Evolutionary conservation across 495 filamentous ascomycete species (phyloP).

Genomic region (Aspergillus saccharolyticus): DNA sequence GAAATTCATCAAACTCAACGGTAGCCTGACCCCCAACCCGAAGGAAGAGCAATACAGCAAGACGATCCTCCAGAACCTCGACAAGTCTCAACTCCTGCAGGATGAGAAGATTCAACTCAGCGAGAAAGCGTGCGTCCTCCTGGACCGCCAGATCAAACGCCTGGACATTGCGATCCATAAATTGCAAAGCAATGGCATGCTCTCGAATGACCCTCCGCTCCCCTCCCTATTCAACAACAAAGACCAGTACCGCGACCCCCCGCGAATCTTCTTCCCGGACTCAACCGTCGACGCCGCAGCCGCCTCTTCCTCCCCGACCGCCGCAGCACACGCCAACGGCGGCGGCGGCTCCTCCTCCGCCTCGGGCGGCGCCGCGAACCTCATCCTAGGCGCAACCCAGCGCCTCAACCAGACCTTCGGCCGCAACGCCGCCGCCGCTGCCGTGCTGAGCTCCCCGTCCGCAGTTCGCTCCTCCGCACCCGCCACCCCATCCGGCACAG

Average conservation of each 20-base stretch:
- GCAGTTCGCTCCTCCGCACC: constrained; percentile 52
- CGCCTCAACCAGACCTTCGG: constrained; percentile 41
- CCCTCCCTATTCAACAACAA: constrained; percentile 70
- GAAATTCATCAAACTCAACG: constrained; percentile 82
- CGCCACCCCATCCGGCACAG: constrained; percentile 58
- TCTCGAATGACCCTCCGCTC: constrained; percentile 69
- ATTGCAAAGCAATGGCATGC: constrained; percentile 72
- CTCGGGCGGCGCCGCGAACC: constrained; percentile 40
- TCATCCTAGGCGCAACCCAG: constrained; percentile 40
- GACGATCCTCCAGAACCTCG: constrained; percentile 66
- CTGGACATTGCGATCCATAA: constrained; percentile 84
- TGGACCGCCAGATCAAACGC: constrained; percentile 85
- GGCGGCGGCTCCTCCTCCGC: constrained; percentile 30
- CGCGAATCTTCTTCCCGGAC: constrained; percentile 46
- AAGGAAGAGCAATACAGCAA: constrained; percentile 75
- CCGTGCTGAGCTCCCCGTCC: constrained; percentile 25
- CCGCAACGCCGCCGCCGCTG: constrained; percentile 17
- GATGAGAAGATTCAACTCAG: constrained; percentile 81
- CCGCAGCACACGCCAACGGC: constrained; percentile 33
- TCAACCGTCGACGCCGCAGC: constrained; percentile 30
- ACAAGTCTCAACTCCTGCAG: constrained; percentile 66
- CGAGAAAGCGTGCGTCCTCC: constrained; percentile 67
- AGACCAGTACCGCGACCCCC: constrained; percentile 52
- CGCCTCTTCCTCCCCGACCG: constrained; percentile 37
- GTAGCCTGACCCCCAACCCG: constrained; percentile 73